Evolutionary conservation across 2,329 filamentous ascomycete species (phyloP).

Genomic region (Rhynchosporium agropyri): DNA sequence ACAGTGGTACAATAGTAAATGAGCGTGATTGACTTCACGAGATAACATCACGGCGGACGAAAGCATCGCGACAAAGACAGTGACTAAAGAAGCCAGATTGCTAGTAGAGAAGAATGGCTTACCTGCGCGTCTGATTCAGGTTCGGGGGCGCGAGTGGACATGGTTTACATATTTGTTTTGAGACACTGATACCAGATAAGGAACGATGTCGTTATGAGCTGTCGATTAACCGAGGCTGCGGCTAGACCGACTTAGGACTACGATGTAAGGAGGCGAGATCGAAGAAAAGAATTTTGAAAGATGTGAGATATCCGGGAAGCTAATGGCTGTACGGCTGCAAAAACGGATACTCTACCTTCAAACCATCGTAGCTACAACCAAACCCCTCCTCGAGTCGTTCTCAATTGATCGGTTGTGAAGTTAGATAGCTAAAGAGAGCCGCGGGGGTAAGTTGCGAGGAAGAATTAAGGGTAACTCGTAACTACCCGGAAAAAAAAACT

Average conservation of each 20-base stretch:
- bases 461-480: too few species aligned
- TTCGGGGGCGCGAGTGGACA: constrained; percentile 17
- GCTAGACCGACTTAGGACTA: neutral
- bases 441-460: too few species aligned
- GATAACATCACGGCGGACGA: too few species aligned
- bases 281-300: too few species aligned
- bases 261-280: neutral
- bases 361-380: too few species aligned
- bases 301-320: too few species aligned
- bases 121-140: constrained; percentile 12
- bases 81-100: constrained; percentile 11
- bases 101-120: neutral
- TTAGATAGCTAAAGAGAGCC: too few species aligned
- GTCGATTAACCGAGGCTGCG: neutral
- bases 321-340: too few species aligned
- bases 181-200: constrained; percentile 2
- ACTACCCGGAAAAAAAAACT: too few species aligned
- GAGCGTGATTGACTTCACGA: constrained; percentile 9
- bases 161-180: constrained; percentile 19
- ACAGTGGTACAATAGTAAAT: neutral
- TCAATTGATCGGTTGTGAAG: too few species aligned
- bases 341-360: too few species aligned
- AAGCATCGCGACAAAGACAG: constrained; percentile 8
- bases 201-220: constrained; percentile 1
- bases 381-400: too few species aligned